A percentile compares a stretch with the other conserved stretches of the same genome.
Conservation (phyloP, 1,284 basidiomycete species). For the Athelia psychrophila region DNA sequence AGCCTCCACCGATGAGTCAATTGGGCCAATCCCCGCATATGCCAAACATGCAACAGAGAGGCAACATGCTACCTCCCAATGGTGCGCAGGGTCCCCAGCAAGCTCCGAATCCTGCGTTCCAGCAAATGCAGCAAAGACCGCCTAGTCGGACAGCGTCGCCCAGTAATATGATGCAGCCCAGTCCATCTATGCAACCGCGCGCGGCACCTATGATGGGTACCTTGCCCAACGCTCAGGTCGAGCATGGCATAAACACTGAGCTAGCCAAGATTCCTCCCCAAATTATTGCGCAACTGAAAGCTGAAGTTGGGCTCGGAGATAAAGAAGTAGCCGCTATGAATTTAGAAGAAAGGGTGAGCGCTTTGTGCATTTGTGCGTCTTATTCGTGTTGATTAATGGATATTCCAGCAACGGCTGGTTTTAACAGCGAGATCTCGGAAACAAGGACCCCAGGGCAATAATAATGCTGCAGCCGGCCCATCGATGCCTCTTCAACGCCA, state of each 20-base stretch:
- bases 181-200: slow-evolving; percentile 5
- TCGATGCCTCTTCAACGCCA: slow-evolving; percentile 34
- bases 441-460: slow-evolving; percentile 16
- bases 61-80: slow-evolving; percentile 55
- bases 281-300: slow-evolving; percentile 34
- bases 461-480: slow-evolving; percentile 32
- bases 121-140: slow-evolving; percentile 42
- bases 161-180: slow-evolving; percentile 42
- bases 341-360: slow-evolving; percentile 54
- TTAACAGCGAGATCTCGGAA: slow-evolving; percentile 20
- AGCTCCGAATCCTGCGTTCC: slow-evolving; percentile 31
- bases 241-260: slow-evolving; percentile 28
- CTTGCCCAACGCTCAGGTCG: slow-evolving; percentile 1
- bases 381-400: too few relatives aligned
- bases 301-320: slow-evolving; percentile 44
- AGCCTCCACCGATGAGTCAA: slow-evolving; percentile 45
- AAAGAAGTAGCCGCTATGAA: slow-evolving; percentile 47
- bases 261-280: slow-evolving; percentile 31
- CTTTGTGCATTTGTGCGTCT: too few relatives aligned
- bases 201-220: not conserved
- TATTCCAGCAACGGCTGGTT: slow-evolving; percentile 36
- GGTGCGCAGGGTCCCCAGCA: slow-evolving; percentile 32
- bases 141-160: slow-evolving; percentile 58
- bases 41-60: slow-evolving; percentile 36
- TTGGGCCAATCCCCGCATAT: slow-evolving; percentile 47